A percentile compares a stretch with the other conserved stretches of the same genome.
phyloP scores from a whole-genome alignment of 2,329 filamentous ascomycete genomes.

The Lecanicillium sp. region DNA sequence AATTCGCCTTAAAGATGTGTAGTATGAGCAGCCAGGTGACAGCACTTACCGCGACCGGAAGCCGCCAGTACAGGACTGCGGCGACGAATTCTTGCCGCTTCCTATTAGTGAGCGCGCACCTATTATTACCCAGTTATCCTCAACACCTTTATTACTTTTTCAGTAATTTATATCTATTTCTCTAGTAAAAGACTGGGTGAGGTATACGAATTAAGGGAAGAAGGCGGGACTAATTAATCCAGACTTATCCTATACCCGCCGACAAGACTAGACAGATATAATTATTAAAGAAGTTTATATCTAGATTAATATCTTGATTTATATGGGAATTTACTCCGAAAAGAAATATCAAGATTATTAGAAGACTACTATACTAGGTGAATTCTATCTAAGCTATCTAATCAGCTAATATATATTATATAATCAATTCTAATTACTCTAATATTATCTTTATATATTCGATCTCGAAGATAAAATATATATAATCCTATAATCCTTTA shows the following conservation, averaged over 20 bases:
- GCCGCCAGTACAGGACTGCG: background rate
- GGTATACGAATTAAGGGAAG: background rate
- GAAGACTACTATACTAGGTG: constrained; percentile 2
- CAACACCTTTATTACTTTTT: background rate
- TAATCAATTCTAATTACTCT: constrained; percentile 8
- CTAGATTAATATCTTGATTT: constrained; percentile 11
- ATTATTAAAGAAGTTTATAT: constrained; percentile 9
- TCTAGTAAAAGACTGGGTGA: background rate
- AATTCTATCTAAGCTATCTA: background rate
- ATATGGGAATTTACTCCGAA: constrained; percentile 9
- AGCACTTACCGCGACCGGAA: background rate
- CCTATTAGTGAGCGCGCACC: background rate
- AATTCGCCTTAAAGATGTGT: background rate
- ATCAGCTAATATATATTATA: constrained; percentile 9
- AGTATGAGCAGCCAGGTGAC: background rate
- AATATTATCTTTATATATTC: constrained; percentile 3
- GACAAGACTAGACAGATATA: constrained; percentile 4
- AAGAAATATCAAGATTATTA: constrained; percentile 6
- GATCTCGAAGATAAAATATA: background rate
- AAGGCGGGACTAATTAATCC: background rate
- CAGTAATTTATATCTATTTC: background rate
- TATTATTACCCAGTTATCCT: background rate
- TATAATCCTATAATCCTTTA: background rate
- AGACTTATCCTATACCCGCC: background rate
- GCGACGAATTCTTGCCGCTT: background rate